These are phyloP conservation scores for Irpex sp. DNA, from an alignment of 1,284 basidiomycete species.

Conservation along the genomic window DNA sequence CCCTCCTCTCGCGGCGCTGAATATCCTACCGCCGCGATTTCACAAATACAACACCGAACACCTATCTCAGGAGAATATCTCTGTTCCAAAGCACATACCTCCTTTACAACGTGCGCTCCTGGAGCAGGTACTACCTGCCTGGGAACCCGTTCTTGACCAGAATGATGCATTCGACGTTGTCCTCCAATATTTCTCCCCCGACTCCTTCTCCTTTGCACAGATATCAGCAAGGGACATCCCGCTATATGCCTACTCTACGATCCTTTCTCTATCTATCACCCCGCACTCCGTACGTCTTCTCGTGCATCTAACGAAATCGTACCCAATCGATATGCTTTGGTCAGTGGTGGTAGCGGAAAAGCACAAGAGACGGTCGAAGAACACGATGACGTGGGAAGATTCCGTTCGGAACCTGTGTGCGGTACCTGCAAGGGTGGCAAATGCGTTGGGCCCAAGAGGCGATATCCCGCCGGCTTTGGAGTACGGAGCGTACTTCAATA, in stretches of 20 bases:
- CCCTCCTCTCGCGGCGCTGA: conserved; percentile 51
- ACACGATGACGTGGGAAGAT: conserved; percentile 60
- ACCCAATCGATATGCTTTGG: conserved; percentile 69
- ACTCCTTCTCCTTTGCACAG: conserved; percentile 47
- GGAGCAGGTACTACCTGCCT: conserved; percentile 62
- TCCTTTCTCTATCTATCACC: conserved; percentile 48
- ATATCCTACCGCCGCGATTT: conserved; percentile 56
- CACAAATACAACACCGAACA: conserved; percentile 34
- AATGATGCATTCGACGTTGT: conserved; percentile 40
- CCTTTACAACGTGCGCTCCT: conserved; percentile 62
- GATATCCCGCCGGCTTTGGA: conserved; percentile 45
- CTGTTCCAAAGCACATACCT: conserved; percentile 48
- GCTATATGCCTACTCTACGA: conserved; percentile 55
- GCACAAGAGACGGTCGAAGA: conserved; percentile 19
- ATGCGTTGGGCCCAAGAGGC: conserved; percentile 41
- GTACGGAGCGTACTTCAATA: conserved; percentile 49
- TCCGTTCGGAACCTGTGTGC: conserved; percentile 56
- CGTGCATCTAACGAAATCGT: conserved; percentile 49
- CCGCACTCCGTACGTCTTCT: conserved; percentile 50
- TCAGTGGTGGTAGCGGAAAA: conserved; percentile 18
- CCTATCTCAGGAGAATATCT: conserved; percentile 30
- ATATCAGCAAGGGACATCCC: conserved; percentile 50
- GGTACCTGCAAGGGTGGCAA: conserved; percentile 67
- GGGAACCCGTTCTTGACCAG: conserved; percentile 57
- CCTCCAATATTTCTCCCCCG: conserved; percentile 71